These are phyloP conservation scores for Daldinia loculata DNA, from an alignment of 495 filamentous ascomycete genomes.

Conservation along the genomic window DNA sequence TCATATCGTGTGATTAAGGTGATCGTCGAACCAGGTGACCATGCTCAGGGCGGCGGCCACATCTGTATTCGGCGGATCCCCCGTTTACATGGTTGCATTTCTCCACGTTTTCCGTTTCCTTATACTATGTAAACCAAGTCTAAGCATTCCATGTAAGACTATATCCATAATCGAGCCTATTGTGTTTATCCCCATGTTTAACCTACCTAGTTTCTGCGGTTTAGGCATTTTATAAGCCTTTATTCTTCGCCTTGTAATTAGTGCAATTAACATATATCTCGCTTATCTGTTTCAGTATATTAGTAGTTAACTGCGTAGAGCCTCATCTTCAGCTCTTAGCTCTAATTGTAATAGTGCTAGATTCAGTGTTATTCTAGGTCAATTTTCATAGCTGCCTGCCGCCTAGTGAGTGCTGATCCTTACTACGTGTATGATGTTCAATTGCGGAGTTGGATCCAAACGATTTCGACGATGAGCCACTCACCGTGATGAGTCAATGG, in stretches of 20 bases:
- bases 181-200: neutral
- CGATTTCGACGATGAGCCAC: slow-evolving; percentile 4
- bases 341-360: neutral
- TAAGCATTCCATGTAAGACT: neutral
- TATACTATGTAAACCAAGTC: no score
- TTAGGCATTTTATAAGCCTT: neutral
- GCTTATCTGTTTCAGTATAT: neutral
- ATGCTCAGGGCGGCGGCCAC: neutral
- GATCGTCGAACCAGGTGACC: neutral
- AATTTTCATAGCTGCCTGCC: neutral
- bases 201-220: neutral
- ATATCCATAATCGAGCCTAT: neutral
- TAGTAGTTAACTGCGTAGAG: neutral
- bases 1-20: neutral
- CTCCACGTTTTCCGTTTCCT: neutral
- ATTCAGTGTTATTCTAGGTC: no score
- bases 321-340: neutral
- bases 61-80: neutral
- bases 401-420: neutral
- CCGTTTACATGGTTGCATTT: neutral
- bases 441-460: neutral
- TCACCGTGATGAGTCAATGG: slow-evolving; percentile 16
- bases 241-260: neutral
- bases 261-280: neutral
- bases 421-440: neutral